Conservation (phyloP, 495 filamentous ascomycete genomes). For the Cercophora samala region DNA sequence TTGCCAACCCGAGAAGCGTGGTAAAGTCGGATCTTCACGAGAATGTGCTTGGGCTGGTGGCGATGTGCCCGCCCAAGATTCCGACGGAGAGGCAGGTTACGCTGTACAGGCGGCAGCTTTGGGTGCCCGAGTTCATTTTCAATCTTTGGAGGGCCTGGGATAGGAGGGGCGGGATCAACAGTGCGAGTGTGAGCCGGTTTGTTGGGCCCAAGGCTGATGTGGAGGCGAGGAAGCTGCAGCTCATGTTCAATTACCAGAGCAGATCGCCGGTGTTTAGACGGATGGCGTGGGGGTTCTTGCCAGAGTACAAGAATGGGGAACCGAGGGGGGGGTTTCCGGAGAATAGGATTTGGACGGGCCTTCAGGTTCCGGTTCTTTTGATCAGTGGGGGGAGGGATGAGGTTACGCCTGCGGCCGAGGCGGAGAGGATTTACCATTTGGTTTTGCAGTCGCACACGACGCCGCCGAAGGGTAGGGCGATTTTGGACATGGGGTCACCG, state of each 20-base stretch:
- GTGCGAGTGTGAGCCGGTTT: slow-evolving; percentile 74
- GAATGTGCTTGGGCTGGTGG: slow-evolving; percentile 71
- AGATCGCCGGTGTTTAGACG: slow-evolving; percentile 75
- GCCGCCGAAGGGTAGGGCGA: too few species aligned
- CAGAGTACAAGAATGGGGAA: slow-evolving; percentile 49
- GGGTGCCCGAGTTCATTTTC: slow-evolving; percentile 68
- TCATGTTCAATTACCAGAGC: slow-evolving; percentile 80
- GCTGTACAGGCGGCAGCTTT: slow-evolving; percentile 54
- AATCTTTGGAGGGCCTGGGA: slow-evolving; percentile 79
- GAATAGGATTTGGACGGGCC: slow-evolving; percentile 65
- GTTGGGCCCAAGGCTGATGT: slow-evolving; percentile 69
- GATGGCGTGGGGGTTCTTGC: slow-evolving; percentile 72
- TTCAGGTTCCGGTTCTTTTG: slow-evolving; percentile 71
- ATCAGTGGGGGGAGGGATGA: slow-evolving; percentile 74
- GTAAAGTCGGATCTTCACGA: slow-evolving; percentile 47
- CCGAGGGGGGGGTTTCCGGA: slow-evolving; percentile 65
- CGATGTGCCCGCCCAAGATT: slow-evolving; percentile 71
- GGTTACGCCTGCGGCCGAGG: slow-evolving; percentile 54
- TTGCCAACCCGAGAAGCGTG: slow-evolving; percentile 61
- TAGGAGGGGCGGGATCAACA: slow-evolving; percentile 70
- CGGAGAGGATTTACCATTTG: not conserved
- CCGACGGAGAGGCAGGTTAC: slow-evolving; percentile 53
- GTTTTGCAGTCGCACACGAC: not conserved
- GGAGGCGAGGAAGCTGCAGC: slow-evolving; percentile 73
- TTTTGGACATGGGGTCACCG: too few species aligned